Base-by-base conservation (phyloP, 1,284 basidiomycete species). In the Puccinia triticina region DNA sequence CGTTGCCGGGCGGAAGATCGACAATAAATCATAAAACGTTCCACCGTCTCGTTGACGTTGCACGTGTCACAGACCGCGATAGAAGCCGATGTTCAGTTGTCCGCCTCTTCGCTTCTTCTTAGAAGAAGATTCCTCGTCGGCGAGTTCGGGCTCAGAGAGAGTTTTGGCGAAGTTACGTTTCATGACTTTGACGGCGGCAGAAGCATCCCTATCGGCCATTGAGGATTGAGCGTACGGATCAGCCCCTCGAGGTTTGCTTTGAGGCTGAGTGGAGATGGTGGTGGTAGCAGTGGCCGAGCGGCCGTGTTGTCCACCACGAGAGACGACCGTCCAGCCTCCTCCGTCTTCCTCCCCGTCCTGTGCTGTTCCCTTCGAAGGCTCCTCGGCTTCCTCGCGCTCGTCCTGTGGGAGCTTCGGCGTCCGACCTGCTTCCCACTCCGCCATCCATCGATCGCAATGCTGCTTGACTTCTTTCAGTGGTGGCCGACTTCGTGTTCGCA, bases 221-320 rank as follows among this genome's bases (percentile, higher is more conserved):
- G 79, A 82, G 16, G 71, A 74, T 50, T 82, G 79, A n/a, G 79
- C 79, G 53, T 82, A 82, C 0, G 79, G 79, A 67, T 82, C 79
- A n/a, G 72, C 23, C 12, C 55, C 79, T 29, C 18, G 26, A 46
- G 53, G 10, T 53, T 73, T 48, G 1, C 18, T 7, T 18, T 34
- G 14, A 53, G 69, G 71, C 69, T 80, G 77, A 18, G 67, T 71
- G 14, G 77, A 26, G 46, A 74, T 81, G 11, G 79, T 37, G 34
- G 29, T 16, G 32, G 76, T 37, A n/a, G 64, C 59, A 5, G 77
- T 82, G 23, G 59, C n/a, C 21, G 79, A 82, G 14, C 79, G 69
- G 48, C 79, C 79, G 74, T 82, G 79, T n/a, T 67, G 72, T 37
- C 79, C 79, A 1, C 79, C 79, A 23, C 71, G 40, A 1, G 43